These are phyloP conservation scores for Zygosaccharomyces gambellarensis DNA, from an alignment of 805 yeast genomes.

Conservation along the genomic window DNA sequence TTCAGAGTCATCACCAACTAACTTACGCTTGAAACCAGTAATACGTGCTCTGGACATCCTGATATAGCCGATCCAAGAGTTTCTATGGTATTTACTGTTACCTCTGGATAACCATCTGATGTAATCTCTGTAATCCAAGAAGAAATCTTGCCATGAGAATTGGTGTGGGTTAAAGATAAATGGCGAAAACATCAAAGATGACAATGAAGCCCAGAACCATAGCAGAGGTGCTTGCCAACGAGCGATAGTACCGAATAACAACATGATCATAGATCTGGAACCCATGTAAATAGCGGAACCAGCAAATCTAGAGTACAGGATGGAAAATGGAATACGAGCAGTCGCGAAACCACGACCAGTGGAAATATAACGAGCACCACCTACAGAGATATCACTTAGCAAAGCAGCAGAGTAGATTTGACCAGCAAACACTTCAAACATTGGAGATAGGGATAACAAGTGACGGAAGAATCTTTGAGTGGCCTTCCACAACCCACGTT, in stretches of 20 bases:
- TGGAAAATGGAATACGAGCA: constrained; percentile 70
- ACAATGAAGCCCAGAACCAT: constrained; percentile 95
- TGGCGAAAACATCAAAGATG: constrained; percentile 87
- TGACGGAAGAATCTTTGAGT: constrained; percentile 65
- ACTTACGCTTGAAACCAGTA: constrained; percentile 75
- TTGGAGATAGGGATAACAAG: constrained; percentile 64
- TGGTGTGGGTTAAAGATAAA: constrained; percentile 97
- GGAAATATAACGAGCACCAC: constrained; percentile 84
- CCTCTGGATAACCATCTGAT: constrained; percentile 90
- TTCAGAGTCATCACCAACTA: constrained; percentile 73
- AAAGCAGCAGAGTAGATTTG: constrained; percentile 71
- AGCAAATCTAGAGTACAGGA: constrained; percentile 71
- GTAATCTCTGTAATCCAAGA: constrained; percentile 92
- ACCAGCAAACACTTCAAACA: constrained; percentile 80
- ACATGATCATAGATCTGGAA: constrained; percentile 68
- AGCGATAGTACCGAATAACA: constrained; percentile 66
- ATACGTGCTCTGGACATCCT: constrained; percentile 79
- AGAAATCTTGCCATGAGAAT: constrained; percentile 92
- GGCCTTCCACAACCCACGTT: constrained; percentile 76
- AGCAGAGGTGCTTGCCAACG: constrained; percentile 90
- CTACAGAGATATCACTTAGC: constrained; percentile 66
- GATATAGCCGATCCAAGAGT: constrained; percentile 82
- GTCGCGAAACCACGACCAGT: constrained; percentile 88
- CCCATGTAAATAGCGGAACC: constrained; percentile 82
- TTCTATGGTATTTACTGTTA: constrained; percentile 82